Evolutionary conservation across 805 yeast species (phyloP).

Genomic region (Candida morakotiae): DNA sequence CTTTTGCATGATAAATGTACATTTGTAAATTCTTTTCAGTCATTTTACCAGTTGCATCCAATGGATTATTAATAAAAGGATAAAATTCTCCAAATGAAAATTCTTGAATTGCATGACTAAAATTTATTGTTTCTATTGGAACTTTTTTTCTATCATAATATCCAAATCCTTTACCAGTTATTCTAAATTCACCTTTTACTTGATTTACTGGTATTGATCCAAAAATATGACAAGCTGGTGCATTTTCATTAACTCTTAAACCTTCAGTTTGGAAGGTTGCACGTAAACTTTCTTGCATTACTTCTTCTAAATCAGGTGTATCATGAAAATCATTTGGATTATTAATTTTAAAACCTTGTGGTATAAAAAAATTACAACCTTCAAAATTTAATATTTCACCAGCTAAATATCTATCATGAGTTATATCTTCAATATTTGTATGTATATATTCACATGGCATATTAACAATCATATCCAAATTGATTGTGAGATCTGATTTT

Average conservation of each 20-base stretch:
- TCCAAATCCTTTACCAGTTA: constrained; percentile 74
- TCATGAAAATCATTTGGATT: constrained; percentile 45
- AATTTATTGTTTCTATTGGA: constrained; percentile 54
- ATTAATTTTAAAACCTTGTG: constrained; percentile 44
- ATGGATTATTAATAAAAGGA: constrained; percentile 83
- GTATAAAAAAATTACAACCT: constrained; percentile 56
- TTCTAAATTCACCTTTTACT: constrained; percentile 81
- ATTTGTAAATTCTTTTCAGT: constrained; percentile 47
- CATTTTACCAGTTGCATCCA: constrained; percentile 67
- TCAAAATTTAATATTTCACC: constrained; percentile 70
- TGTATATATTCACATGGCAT: constrained; percentile 79
- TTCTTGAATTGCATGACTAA: constrained; percentile 82
- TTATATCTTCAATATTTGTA: constrained; percentile 71
- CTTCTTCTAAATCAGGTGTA: constrained; percentile 60
- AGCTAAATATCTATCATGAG: constrained; percentile 76
- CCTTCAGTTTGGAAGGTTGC: constrained; percentile 57
- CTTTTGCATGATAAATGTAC: constrained; percentile 65
- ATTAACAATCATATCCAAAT: constrained; percentile 74
- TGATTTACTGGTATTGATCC: constrained; percentile 83
- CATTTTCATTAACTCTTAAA: constrained; percentile 42
- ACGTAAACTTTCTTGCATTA: constrained; percentile 59
- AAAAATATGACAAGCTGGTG: constrained; percentile 81
- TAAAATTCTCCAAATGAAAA: constrained; percentile 88
- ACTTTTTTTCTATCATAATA: constrained; percentile 47
- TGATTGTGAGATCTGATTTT: constrained; percentile 57